Percentiles rank a stretch among this genome's conserved stretches.
Evolutionary conservation across 1,139 yeast species (phyloP).

Genomic region (Sugiyamaella japonica): DNA sequence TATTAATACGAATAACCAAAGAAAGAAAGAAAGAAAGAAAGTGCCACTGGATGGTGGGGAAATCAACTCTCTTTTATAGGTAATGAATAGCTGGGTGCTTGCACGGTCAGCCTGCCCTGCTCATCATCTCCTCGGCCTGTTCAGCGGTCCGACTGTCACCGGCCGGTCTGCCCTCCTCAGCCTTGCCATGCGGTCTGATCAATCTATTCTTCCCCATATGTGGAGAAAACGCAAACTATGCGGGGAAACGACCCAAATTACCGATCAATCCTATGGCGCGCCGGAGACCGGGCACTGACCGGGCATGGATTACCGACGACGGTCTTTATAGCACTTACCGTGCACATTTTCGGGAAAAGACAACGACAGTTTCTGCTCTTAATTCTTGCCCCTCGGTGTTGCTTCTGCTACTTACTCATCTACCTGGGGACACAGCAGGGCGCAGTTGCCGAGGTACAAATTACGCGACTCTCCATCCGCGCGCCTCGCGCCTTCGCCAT

Average conservation of each 20-base stretch:
- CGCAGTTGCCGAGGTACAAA: too few relatives aligned
- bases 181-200: not conserved
- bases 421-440: too few relatives aligned
- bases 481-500: too few relatives aligned
- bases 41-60: not conserved
- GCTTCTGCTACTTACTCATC: too few relatives aligned
- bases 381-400: too few relatives aligned
- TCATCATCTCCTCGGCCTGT: slow-evolving; percentile 7
- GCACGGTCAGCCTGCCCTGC: not conserved
- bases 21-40: not conserved
- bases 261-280: not conserved
- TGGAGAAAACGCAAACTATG: too few relatives aligned
- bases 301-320: too few relatives aligned
- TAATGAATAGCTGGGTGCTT: not conserved
- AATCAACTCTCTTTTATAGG: not conserved
- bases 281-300: not conserved
- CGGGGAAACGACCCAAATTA: too few relatives aligned
- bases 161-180: not conserved
- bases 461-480: too few relatives aligned
- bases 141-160: not conserved
- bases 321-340: too few relatives aligned
- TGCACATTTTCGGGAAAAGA: too few relatives aligned
- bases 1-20: not conserved
- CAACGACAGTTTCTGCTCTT: too few relatives aligned
- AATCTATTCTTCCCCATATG: not conserved